Conservation (phyloP, 1,139 yeast genomes). For the Lodderomyces orthopsilosis region DNA sequence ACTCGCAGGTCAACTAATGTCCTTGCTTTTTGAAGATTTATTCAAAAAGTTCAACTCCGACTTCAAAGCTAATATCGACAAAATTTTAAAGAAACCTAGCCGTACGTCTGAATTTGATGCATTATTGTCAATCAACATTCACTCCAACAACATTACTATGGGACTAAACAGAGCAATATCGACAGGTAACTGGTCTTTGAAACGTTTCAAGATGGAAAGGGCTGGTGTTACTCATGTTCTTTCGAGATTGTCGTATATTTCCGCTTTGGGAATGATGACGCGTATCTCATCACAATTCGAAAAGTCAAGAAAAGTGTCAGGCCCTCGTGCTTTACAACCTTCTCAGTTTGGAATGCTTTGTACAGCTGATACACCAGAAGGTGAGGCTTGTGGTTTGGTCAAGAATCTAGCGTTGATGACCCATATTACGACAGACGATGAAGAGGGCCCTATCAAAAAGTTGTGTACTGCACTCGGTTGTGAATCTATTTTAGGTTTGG, state of each 20-base stretch:
- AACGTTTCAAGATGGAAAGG: constrained; percentile 98
- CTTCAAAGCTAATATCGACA: constrained; percentile 91
- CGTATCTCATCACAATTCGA: constrained; percentile 98
- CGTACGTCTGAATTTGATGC: constrained; percentile 96
- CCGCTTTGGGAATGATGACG: constrained; percentile 99
- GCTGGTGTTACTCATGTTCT: constrained; percentile 99
- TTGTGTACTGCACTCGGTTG: constrained; percentile 84
- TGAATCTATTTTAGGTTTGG: constrained; percentile 77
- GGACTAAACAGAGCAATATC: constrained; percentile 96
- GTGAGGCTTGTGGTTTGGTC: constrained; percentile 99
- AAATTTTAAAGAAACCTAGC: constrained; percentile 88
- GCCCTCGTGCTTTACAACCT: constrained; percentile 98
- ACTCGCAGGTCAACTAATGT: constrained; percentile 95
- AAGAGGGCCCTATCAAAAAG: constrained; percentile 80
- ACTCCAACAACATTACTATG: constrained; percentile 87
- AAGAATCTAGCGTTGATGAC: constrained; percentile 97
- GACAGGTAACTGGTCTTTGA: constrained; percentile 97
- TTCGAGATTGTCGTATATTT: constrained; percentile 84
- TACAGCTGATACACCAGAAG: constrained; percentile 99
- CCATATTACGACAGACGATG: constrained; percentile 97
- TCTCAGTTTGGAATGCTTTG: constrained; percentile 99
- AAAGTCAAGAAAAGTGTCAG: constrained; percentile 95
- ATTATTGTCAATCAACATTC: constrained; percentile 79
- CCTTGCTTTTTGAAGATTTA: constrained; percentile 90
- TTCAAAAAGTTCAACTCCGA: constrained; percentile 94